Conservation (phyloP, 371 early-diverging fungal genomes). For the Syncephalis fuscata region DNA sequence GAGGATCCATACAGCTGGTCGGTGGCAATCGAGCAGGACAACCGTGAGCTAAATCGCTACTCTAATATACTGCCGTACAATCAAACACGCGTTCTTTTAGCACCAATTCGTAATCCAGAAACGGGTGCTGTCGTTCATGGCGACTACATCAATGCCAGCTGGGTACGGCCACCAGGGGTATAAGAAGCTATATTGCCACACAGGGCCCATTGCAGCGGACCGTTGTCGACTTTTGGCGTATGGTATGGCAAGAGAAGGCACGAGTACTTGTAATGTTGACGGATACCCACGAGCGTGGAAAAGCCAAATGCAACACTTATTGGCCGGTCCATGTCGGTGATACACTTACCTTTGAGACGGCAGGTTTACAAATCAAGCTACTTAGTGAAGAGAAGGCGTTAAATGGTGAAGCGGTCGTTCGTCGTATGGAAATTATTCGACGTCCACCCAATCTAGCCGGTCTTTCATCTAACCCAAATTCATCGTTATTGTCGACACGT, state of each 20-base stretch:
- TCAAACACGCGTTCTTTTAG: constrained; percentile 23
- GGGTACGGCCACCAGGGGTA: constrained; percentile 23
- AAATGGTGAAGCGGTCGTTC: too few relatives aligned
- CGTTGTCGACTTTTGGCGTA: constrained; percentile 75
- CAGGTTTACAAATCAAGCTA: constrained; percentile 4
- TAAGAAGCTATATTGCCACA: constrained; percentile 58
- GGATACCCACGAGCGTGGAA: constrained; percentile 43
- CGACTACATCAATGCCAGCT: constrained; percentile 76
- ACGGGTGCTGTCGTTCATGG: constrained; percentile 7
- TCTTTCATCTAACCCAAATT: too few relatives aligned
- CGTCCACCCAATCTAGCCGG: too few relatives aligned
- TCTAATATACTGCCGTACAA: constrained; percentile 37
- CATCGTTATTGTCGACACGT: too few relatives aligned
- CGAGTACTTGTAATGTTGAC: constrained; percentile 77
- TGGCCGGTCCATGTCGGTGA: constrained; percentile 32
- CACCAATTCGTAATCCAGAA: not conserved
- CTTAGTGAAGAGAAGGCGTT: not conserved
- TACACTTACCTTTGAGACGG: constrained; percentile 1
- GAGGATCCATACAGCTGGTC: not conserved
- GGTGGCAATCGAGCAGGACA: not conserved
- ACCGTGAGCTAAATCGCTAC: constrained; percentile 18
- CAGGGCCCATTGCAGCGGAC: constrained; percentile 79
- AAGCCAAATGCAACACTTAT: constrained; percentile 56
- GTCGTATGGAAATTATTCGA: too few relatives aligned
- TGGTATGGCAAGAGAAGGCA: constrained; percentile 60